These are phyloP conservation scores for Exutisphaerella laricina DNA, from an alignment of 2,329 filamentous ascomycete species.

Conservation along the genomic window DNA sequence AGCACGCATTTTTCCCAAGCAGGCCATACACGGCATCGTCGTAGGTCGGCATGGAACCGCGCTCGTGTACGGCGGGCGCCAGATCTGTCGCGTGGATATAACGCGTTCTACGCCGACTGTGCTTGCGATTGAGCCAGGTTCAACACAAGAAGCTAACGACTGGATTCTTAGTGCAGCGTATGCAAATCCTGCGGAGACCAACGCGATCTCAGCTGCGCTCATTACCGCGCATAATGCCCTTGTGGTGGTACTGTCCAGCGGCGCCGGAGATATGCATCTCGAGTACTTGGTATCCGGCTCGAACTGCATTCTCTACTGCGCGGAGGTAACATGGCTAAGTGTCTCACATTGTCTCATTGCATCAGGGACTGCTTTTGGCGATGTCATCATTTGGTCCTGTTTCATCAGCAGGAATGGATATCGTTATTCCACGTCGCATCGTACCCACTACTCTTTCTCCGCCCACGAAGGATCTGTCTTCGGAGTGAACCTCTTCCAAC, in stretches of 20 bases:
- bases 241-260: too few species aligned
- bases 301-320: slow-evolving; percentile 82
- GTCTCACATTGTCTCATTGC: slow-evolving; percentile 63
- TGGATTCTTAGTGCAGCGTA: slow-evolving; percentile 69
- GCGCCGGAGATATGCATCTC: too few species aligned
- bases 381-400: slow-evolving; percentile 85
- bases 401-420: slow-evolving; percentile 7
- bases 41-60: slow-evolving; percentile 37
- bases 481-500: slow-evolving; percentile 70
- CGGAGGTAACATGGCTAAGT: slow-evolving; percentile 62
- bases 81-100: slow-evolving; percentile 13
- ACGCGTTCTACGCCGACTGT: not conserved
- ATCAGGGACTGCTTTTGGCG: slow-evolving; percentile 88
- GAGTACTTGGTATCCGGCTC: slow-evolving; percentile 61
- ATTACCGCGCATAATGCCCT: slow-evolving; percentile 87
- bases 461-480: slow-evolving; percentile 92
- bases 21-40: slow-evolving; percentile 69
- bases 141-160: slow-evolving; percentile 54
- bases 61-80: slow-evolving; percentile 63
- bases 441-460: slow-evolving; percentile 52
- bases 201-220: slow-evolving; percentile 41
- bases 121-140: slow-evolving; percentile 33
- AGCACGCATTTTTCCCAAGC: slow-evolving; percentile 56
- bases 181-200: slow-evolving; percentile 29
- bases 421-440: slow-evolving; percentile 27